A percentile compares a stretch with the other conserved stretches of the same genome.
phyloP scores from a whole-genome alignment of 1,284 basidiomycete genomes.

The Leccinum solheimii region DNA sequence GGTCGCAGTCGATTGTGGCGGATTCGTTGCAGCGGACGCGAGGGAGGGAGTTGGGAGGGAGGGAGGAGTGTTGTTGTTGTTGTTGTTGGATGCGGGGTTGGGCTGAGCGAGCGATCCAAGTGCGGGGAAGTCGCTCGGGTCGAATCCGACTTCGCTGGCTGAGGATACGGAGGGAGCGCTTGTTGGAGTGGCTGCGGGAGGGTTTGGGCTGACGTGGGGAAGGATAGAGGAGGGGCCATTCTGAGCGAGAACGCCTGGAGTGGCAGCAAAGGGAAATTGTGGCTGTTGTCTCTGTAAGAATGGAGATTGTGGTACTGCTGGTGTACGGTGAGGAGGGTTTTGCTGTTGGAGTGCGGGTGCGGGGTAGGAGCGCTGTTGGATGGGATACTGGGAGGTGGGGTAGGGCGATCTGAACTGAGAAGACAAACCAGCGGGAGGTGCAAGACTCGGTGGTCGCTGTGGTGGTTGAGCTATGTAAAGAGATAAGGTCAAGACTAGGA shows the following conservation, averaged over 20 bases:
- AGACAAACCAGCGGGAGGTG: slow-evolving; percentile 60
- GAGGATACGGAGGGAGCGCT: slow-evolving; percentile 60
- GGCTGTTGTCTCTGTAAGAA: slow-evolving; percentile 60
- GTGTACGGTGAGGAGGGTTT: slow-evolving; percentile 53
- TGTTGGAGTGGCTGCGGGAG: slow-evolving; percentile 41
- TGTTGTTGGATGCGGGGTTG: slow-evolving; percentile 36
- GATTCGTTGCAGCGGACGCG: slow-evolving; percentile 37
- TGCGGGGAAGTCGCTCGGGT: slow-evolving; percentile 84
- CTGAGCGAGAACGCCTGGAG: slow-evolving; percentile 48
- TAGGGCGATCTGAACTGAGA: slow-evolving; percentile 66
- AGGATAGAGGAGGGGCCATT: slow-evolving; percentile 54
- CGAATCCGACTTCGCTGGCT: slow-evolving; percentile 73
- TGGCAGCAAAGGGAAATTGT: slow-evolving; percentile 57
- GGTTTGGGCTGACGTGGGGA: slow-evolving; percentile 53
- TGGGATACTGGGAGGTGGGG: slow-evolving; percentile 51
- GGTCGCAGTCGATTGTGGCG: slow-evolving; percentile 37
- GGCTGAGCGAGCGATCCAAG: slow-evolving; percentile 60
- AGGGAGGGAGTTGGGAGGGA: slow-evolving; percentile 21
- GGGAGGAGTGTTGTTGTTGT: slow-evolving; percentile 32
- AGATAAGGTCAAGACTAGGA: no score
- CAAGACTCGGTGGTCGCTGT: slow-evolving; percentile 71
- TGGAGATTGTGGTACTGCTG: slow-evolving; percentile 60
- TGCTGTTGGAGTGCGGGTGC: slow-evolving; percentile 51
- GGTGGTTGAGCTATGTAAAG: slow-evolving; percentile 64
- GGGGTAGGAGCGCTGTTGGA: slow-evolving; percentile 60